Conservation (phyloP, 1,139 yeast species). For the Yamadazyma membranifaciens region DNA sequence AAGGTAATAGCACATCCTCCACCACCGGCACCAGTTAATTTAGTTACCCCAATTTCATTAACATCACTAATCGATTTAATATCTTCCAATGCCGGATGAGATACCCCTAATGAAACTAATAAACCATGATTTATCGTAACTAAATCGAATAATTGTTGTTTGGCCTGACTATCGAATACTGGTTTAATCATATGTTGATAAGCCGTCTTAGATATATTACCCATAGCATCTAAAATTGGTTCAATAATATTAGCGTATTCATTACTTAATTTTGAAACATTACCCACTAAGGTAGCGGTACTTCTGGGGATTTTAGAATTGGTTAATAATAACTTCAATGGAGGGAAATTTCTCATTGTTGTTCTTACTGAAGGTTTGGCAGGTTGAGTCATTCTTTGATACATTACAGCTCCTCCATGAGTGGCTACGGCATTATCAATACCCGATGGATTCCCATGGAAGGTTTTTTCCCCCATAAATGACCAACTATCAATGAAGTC, state of each 20-base stretch:
- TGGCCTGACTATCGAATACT: conserved; percentile 44
- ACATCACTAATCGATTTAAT: conserved; percentile 65
- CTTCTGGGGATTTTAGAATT: conserved; percentile 86
- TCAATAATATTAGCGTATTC: conserved; percentile 55
- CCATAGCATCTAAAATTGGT: conserved; percentile 71
- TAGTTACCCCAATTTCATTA: conserved; percentile 75
- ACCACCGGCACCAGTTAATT: conserved; percentile 98
- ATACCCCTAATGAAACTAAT: conserved; percentile 82
- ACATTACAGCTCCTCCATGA: conserved; percentile 93
- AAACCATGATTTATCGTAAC: conserved; percentile 89
- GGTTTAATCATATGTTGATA: conserved; percentile 58
- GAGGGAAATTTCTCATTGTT: conserved; percentile 71
- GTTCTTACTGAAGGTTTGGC: conserved; percentile 58
- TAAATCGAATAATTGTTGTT: conserved; percentile 54
- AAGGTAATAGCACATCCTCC: conserved; percentile 98
- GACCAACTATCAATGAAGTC: conserved; percentile 82
- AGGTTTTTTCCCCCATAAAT: conserved; percentile 88
- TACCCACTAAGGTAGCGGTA: conserved; percentile 79
- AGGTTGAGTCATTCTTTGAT: conserved; percentile 60
- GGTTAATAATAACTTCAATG: conserved; percentile 70
- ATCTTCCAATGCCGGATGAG: conserved; percentile 83
- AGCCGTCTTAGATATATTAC: conserved; percentile 65
- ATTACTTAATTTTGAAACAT: conserved; percentile 59
- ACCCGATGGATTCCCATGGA: conserved; percentile 97
- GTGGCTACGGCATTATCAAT: conserved; percentile 97